phyloP scores from a whole-genome alignment of 345 rosid species.

The Fremontodendron californicum region DNA sequence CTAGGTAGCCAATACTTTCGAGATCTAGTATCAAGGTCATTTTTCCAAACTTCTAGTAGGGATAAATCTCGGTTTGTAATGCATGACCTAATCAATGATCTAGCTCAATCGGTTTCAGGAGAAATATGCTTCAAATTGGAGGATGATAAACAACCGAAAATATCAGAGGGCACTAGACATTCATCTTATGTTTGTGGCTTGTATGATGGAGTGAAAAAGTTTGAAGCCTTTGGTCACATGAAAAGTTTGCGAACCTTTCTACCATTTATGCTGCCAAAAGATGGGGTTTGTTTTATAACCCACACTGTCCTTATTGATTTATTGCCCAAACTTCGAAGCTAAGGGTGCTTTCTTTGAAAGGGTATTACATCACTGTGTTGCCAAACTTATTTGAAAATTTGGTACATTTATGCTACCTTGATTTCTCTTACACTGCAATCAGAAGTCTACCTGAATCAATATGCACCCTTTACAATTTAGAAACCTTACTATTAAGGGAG shows the following conservation, averaged over 20 bases:
- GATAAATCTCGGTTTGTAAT: slow-evolving; percentile 13
- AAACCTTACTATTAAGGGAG: slow-evolving; percentile 17
- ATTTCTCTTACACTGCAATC: slow-evolving; percentile 19
- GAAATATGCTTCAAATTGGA: slow-evolving; percentile 1
- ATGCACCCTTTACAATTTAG: slow-evolving; percentile 7
- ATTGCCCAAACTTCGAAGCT: slow-evolving; percentile 10
- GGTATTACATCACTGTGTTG: slow-evolving; percentile 5
- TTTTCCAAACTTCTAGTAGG: not conserved
- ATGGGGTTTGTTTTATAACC: not conserved
- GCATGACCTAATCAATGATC: slow-evolving; percentile 29
- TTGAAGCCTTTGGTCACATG: not conserved
- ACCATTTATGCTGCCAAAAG: not conserved
- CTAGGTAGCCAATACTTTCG: not conserved
- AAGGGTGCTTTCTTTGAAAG: slow-evolving; percentile 20
- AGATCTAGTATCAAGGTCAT: slow-evolving; percentile 2
- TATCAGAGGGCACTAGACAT: slow-evolving; percentile 7
- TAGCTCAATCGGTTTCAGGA: slow-evolving; percentile 15
- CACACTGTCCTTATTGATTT: slow-evolving; percentile 1
- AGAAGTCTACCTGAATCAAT: slow-evolving; percentile 7
- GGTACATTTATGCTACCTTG: slow-evolving; percentile 17
- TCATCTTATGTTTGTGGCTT: slow-evolving; percentile 1
- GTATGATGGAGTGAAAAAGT: not conserved
- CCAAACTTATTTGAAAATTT: slow-evolving; percentile 18
- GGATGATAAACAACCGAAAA: not conserved
- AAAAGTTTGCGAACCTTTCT: slow-evolving; percentile 13